Evolutionary conservation across 2,329 filamentous ascomycete genomes (phyloP).

Genomic region (Coccinonectria pachysandricola): DNA sequence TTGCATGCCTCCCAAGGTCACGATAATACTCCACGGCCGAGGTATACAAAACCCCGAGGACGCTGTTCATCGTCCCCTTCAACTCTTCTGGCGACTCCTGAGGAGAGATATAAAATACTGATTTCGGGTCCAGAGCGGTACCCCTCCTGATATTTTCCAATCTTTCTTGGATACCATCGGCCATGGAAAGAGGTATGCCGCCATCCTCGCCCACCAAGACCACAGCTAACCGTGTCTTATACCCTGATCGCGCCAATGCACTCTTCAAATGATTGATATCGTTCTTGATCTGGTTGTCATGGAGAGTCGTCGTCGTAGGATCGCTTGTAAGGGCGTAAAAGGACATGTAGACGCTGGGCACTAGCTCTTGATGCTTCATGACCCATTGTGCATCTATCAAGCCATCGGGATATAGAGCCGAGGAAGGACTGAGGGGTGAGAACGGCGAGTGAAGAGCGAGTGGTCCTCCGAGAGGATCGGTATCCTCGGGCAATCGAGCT

Average conservation of each 20-base stretch:
- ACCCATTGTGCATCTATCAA: slow-evolving; percentile 75
- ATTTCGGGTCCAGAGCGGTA: slow-evolving; percentile 72
- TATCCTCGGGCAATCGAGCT: slow-evolving; percentile 41
- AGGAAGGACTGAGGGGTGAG: slow-evolving; percentile 77
- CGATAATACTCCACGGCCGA: slow-evolving; percentile 82
- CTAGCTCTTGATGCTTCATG: slow-evolving; percentile 73
- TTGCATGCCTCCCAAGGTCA: slow-evolving; percentile 82
- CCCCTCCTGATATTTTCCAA: slow-evolving; percentile 68
- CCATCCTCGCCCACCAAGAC: slow-evolving; percentile 35
- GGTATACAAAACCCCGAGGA: slow-evolving; percentile 63
- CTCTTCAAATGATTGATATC: slow-evolving; percentile 73
- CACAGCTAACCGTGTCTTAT: slow-evolving; percentile 67
- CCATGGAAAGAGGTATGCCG: slow-evolving; percentile 31
- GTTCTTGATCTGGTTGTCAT: slow-evolving; percentile 78
- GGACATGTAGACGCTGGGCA: slow-evolving; percentile 71
- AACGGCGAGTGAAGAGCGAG: slow-evolving; percentile 77
- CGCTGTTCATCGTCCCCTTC: slow-evolving; percentile 59
- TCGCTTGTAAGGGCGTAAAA: slow-evolving; percentile 73
- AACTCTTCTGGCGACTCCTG: slow-evolving; percentile 62
- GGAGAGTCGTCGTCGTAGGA: slow-evolving; percentile 60
- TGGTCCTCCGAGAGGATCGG: slow-evolving; percentile 35
- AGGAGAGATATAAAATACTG: slow-evolving; percentile 74
- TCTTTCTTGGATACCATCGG: slow-evolving; percentile 58
- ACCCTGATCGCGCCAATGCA: slow-evolving; percentile 56
- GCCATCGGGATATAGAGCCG: slow-evolving; percentile 80